phyloP scores from a whole-genome alignment of 441 rosid genomes.

The Iberis amara region DNA sequence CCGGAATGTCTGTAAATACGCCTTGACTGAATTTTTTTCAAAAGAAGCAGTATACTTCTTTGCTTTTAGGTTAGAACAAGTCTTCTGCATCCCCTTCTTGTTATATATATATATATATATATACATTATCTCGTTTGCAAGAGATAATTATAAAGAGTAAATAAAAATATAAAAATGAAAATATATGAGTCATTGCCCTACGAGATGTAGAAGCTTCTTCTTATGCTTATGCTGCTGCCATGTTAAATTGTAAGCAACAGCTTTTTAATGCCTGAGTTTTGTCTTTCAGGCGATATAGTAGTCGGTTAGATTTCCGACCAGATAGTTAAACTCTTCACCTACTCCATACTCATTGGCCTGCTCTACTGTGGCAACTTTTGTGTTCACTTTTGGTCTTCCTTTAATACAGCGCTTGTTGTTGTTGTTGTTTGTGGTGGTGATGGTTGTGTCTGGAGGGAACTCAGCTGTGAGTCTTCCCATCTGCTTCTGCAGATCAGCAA shows the following conservation, averaged over 20 bases:
- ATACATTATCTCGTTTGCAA: slow-evolving; percentile 3
- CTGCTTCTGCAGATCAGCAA: slow-evolving; percentile 93
- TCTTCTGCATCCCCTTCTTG: slow-evolving; percentile 29
- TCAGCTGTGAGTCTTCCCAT: slow-evolving; percentile 97
- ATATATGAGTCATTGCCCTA: slow-evolving; percentile 23
- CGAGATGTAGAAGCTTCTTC: slow-evolving; percentile 23
- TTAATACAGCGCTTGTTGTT: slow-evolving; percentile 59
- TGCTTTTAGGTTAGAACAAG: slow-evolving; percentile 27
- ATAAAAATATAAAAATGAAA: slow-evolving; percentile 4
- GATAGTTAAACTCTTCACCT: slow-evolving; percentile 59
- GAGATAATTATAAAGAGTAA: slow-evolving; percentile 12
- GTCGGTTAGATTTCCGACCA: slow-evolving; percentile 53
- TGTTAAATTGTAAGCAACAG: slow-evolving; percentile 27
- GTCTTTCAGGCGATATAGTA: slow-evolving; percentile 49
- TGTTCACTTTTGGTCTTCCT: slow-evolving; percentile 56
- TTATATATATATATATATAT: slow-evolving; percentile 25
- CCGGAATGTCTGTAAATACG: slow-evolving; percentile 24
- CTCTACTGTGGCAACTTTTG: slow-evolving; percentile 40
- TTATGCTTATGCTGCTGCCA: slow-evolving; percentile 19
- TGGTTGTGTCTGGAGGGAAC: slow-evolving; percentile 75
- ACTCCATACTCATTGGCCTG: slow-evolving; percentile 57
- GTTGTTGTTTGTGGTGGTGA: slow-evolving; percentile 39
- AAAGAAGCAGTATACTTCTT: slow-evolving; percentile 21
- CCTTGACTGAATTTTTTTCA: slow-evolving; percentile 23
- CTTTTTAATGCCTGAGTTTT: slow-evolving; percentile 20